phyloP scores from a whole-genome alignment of 768 basidiomycete species.

The Naganishia randhawae region DNA sequence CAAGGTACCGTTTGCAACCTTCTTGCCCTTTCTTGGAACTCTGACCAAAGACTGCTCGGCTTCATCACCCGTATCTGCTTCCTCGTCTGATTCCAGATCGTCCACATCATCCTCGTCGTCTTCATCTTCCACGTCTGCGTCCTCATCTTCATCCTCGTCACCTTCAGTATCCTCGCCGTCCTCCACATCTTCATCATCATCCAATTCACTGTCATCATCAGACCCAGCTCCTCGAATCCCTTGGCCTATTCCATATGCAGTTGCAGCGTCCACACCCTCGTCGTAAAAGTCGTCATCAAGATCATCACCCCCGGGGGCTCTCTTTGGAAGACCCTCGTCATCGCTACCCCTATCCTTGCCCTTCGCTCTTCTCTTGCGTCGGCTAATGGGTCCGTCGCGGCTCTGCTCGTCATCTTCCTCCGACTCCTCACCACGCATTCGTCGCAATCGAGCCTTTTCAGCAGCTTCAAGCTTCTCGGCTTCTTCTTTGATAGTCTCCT shows the following conservation, averaged over 20 bases:
- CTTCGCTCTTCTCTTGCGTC: slow-evolving; percentile 45
- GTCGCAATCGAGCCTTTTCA: slow-evolving; percentile 68
- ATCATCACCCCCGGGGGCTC: slow-evolving; percentile 67
- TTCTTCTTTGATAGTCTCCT: slow-evolving; percentile 83
- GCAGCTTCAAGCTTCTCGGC: slow-evolving; percentile 81
- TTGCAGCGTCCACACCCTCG: slow-evolving; percentile 29
- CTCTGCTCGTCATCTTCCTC: slow-evolving; percentile 62
- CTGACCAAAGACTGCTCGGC: slow-evolving; percentile 30
- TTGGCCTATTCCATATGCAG: slow-evolving; percentile 42
- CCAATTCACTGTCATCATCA: slow-evolving; percentile 35
- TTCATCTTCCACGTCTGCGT: slow-evolving; percentile 46
- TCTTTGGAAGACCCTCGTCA: slow-evolving; percentile 49
- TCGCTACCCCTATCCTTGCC: slow-evolving; percentile 51
- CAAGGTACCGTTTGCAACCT: slow-evolving; percentile 34
- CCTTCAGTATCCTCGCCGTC: slow-evolving; percentile 52
- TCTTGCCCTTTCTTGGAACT: slow-evolving; percentile 29
- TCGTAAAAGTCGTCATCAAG: slow-evolving; percentile 72
- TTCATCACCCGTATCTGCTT: slow-evolving; percentile 30
- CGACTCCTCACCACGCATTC: slow-evolving; percentile 78
- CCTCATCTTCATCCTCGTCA: slow-evolving; percentile 40
- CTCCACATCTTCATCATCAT: slow-evolving; percentile 50
- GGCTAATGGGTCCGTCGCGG: slow-evolving; percentile 37
- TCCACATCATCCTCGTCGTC: slow-evolving; percentile 41
- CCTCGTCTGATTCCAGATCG: slow-evolving; percentile 51
- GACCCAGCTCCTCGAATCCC: slow-evolving; percentile 38